Evolutionary conservation across 768 basidiomycete species (phyloP).

Genomic region (Suillus occidentalis): DNA sequence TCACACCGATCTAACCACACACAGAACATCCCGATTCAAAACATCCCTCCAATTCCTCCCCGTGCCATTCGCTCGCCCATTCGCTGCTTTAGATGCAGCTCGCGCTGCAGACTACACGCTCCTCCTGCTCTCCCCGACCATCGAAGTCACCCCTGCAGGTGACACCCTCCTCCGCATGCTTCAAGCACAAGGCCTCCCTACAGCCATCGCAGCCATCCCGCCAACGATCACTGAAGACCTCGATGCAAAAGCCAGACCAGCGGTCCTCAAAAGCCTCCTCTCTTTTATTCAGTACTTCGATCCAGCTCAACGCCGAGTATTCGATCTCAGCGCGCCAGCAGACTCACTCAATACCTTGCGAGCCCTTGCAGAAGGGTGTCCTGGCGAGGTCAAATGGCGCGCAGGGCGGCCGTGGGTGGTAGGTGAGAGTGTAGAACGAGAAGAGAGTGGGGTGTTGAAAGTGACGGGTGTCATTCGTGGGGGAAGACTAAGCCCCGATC

Average conservation of each 20-base stretch:
- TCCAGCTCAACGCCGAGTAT: constrained; percentile 74
- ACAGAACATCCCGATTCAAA: constrained; percentile 85
- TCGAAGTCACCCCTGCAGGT: constrained; percentile 84
- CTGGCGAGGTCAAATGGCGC: constrained; percentile 78
- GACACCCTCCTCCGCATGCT: constrained; percentile 85
- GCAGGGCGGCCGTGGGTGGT: constrained; percentile 78
- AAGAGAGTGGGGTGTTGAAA: constrained; percentile 60
- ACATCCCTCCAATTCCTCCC: constrained; percentile 87
- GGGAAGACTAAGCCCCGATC: constrained; percentile 67
- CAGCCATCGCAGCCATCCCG: constrained; percentile 73
- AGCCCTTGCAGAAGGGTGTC: constrained; percentile 81
- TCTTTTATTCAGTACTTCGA: constrained; percentile 97
- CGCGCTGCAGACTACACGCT: constrained; percentile 91
- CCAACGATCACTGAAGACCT: constrained; percentile 46
- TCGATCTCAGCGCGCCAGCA: constrained; percentile 62
- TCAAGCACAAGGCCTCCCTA: constrained; percentile 89
- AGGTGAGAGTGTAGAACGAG: constrained; percentile 63
- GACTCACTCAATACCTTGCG: constrained; percentile 76
- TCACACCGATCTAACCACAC: constrained; percentile 3
- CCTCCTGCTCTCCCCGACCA: constrained; percentile 75
- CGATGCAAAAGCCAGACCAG: constrained; percentile 62
- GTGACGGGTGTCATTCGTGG: constrained; percentile 90
- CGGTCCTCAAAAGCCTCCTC: constrained; percentile 81
- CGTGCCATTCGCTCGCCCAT: constrained; percentile 69
- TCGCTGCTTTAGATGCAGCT: constrained; percentile 79